phyloP scores from a whole-genome alignment of 2,329 filamentous ascomycete genomes.

The Emergomyces pasteurianus region DNA sequence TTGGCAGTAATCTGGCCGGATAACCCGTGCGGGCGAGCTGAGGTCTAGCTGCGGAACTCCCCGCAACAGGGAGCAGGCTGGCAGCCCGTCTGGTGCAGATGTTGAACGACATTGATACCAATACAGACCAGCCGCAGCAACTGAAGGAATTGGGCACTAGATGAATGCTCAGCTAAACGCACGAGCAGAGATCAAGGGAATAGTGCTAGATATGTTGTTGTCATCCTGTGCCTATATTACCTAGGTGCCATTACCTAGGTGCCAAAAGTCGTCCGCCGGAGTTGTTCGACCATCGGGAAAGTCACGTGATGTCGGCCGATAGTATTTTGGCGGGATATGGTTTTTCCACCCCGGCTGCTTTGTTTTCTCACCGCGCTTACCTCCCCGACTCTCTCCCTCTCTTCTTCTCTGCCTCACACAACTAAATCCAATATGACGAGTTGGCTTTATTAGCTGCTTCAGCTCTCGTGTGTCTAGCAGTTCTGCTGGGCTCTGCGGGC shows the following conservation, averaged over 20 bases:
- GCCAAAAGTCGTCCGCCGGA: not conserved
- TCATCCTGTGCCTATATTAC: not conserved
- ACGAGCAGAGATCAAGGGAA: not conserved
- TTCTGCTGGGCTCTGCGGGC: slow-evolving; percentile 37
- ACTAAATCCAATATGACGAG: slow-evolving; percentile 73
- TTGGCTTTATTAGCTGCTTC: slow-evolving; percentile 44
- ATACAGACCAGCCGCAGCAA: not conserved
- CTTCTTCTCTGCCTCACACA: slow-evolving; percentile 49
- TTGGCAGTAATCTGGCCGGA: slow-evolving; percentile 13
- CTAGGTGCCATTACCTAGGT: no score
- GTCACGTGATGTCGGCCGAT: not conserved
- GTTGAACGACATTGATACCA: slow-evolving; percentile 22
- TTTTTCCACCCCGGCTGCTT: not conserved
- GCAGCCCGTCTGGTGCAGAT: slow-evolving; percentile 25
- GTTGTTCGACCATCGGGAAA: not conserved
- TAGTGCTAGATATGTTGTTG: not conserved
- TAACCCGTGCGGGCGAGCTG: slow-evolving; percentile 11
- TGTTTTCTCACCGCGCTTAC: not conserved
- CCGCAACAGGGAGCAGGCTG: slow-evolving; percentile 21
- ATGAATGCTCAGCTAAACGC: not conserved
- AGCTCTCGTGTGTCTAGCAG: slow-evolving; percentile 41
- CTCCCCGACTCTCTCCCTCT: slow-evolving; percentile 9
- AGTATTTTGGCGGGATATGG: not conserved
- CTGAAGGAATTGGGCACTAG: not conserved
- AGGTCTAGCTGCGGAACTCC: slow-evolving; percentile 19